Percentiles rank a stretch among this genome's conserved stretches.
These are phyloP conservation scores for Nothophoma quercina DNA, from an alignment of 2,329 filamentous ascomycete species.

Conservation along the genomic window DNA sequence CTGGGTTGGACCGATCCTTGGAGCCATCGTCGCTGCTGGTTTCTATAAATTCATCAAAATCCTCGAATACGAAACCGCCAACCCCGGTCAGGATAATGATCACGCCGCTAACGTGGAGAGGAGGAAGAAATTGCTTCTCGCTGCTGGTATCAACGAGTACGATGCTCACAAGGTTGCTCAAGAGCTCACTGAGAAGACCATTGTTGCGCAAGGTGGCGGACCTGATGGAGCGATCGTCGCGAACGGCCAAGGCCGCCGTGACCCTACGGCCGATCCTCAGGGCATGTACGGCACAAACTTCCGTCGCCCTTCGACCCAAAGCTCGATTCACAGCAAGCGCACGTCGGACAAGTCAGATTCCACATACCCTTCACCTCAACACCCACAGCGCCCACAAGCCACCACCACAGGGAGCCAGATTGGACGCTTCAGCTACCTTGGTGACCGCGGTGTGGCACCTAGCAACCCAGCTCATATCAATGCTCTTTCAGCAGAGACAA, in stretches of 20 bases:
- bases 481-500: slow-evolving; percentile 10
- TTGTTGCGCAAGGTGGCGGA: slow-evolving; percentile 9
- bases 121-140: slow-evolving; percentile 22
- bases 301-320: slow-evolving; percentile 4
- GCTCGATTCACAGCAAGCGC: slow-evolving; percentile 15
- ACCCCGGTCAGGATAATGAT: slow-evolving; percentile 39
- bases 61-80: slow-evolving; percentile 41
- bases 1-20: slow-evolving; percentile 54
- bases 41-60: slow-evolving; percentile 57
- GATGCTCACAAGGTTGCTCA: slow-evolving; percentile 23
- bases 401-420: slow-evolving; percentile 19
- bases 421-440: slow-evolving; percentile 26
- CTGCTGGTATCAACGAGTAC: slow-evolving; percentile 27
- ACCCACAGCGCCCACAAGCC: slow-evolving; percentile 16
- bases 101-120: slow-evolving; percentile 19
- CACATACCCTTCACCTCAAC: not conserved
- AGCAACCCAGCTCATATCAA: slow-evolving; percentile 9
- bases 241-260: slow-evolving; percentile 20
- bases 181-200: slow-evolving; percentile 23
- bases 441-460: slow-evolving; percentile 16
- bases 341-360: slow-evolving; percentile 16
- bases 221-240: slow-evolving; percentile 15
- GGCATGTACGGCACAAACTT: slow-evolving; percentile 22
- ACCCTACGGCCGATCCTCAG: slow-evolving; percentile 3
- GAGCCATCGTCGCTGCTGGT: slow-evolving; percentile 53